Base-by-base conservation (phyloP, 2,329 filamentous ascomycete species). In the Dactylella cylindrospora region DNA sequence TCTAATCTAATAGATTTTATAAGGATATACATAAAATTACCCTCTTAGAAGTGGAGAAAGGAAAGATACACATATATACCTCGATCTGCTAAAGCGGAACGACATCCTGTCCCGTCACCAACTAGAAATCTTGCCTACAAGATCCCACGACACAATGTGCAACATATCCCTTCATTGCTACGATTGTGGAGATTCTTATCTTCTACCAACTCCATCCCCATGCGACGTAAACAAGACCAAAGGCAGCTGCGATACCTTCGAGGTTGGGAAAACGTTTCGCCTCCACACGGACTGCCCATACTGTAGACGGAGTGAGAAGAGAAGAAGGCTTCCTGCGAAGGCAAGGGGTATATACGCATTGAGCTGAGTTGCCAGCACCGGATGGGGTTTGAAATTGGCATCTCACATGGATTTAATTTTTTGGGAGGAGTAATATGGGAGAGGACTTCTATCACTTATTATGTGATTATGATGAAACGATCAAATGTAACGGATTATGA, bases 151-250 rank as follows among this genome's bases (percentile, higher is more conserved):
- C 28, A 22, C 44, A 12, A 60, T 64, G 57, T 64, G 57, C 25
- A 64, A 64, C 8, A 54, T 64, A 39, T 61, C 49, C 5, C 57
- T 64, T 9, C 57, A 64, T 25, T 54, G 49, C 28, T 64, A 64
- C 38, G 45, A 51, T 3, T 64, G 57, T 31, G 49, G 57, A 23
- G 57, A 64, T 40, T 64, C 57, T 3, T 64, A 44, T 26, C 57
- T 64, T 17, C 44, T 64, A 8, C 57, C 57, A 2, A 51, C 50
- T 8, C 57, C 57, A 6, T 13, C 35, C 20, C 43, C 33, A 13
- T 64, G 57, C 33, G 49, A 64, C 10, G 38, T 25, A 12, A 54
- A 64, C 22, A 23, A 32, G 15, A 41, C 45, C 7, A 64, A 43
- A 15, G 57, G 57, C 8, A 55, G 50, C 22, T 64, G 57, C 26